Evolutionary conservation across 306 rosid genomes (phyloP).

Genomic region (Rosa lucieae): DNA sequence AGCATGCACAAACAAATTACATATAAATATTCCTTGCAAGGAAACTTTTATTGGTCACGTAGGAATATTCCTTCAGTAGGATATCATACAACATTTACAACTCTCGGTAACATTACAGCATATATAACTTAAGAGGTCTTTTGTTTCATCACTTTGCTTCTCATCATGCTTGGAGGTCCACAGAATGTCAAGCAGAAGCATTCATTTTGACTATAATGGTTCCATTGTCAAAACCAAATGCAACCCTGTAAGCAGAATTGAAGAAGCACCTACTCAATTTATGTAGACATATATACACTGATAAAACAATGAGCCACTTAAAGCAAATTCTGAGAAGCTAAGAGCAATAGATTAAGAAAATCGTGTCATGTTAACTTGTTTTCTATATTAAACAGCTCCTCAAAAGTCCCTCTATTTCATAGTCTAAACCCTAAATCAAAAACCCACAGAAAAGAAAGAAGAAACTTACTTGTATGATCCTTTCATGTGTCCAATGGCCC

Average conservation of each 20-base stretch:
- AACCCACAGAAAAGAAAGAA: background rate
- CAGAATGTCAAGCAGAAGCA: background rate
- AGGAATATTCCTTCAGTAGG: too few relatives aligned
- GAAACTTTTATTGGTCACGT: too few relatives aligned
- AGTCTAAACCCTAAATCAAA: background rate
- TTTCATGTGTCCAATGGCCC: slow-evolving; percentile 51
- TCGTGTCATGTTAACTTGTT: background rate
- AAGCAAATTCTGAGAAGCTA: background rate
- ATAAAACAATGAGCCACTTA: background rate
- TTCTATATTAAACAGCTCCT: background rate
- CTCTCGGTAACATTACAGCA: background rate
- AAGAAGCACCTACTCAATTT: background rate
- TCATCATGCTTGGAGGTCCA: slow-evolving; percentile 1
- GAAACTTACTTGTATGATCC: slow-evolving; percentile 46
- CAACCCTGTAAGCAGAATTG: slow-evolving; percentile 9
- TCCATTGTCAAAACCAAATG: slow-evolving; percentile 14
- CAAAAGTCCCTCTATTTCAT: background rate
- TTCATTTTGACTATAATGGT: background rate
- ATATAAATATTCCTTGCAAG: too few relatives aligned
- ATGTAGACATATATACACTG: background rate
- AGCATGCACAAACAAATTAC: too few relatives aligned
- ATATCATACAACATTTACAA: background rate
- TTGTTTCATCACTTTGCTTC: background rate
- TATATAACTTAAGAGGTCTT: background rate
- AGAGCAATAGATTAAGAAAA: background rate